Conservation (phyloP, 306 rosid genomes). For the Nissolia schottii region DNA sequence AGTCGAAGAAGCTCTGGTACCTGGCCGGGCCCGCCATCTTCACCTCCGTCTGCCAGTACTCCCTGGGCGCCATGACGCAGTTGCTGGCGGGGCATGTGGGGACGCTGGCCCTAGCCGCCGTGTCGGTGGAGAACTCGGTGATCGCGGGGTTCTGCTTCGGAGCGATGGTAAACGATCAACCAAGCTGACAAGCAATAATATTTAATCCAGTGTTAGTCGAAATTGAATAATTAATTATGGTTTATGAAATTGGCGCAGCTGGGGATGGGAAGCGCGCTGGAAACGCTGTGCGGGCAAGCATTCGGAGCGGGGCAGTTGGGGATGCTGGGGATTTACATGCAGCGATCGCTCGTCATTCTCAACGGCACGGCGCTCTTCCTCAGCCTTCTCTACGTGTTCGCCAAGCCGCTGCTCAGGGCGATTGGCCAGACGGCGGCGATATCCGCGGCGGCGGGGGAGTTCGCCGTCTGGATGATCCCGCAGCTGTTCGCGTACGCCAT, state of each 20-base stretch:
- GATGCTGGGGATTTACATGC: constrained; percentile 88
- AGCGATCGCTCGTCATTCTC: constrained; percentile 81
- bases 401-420: constrained; percentile 34
- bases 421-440: constrained; percentile 70
- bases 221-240: background rate
- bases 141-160: constrained; percentile 93
- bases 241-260: constrained; percentile 27
- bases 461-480: constrained; percentile 84
- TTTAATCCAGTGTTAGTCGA: background rate
- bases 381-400: constrained; percentile 50
- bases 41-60: constrained; percentile 75
- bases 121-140: constrained; percentile 83
- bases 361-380: constrained; percentile 38
- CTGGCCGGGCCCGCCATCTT: constrained; percentile 92
- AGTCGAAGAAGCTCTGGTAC: constrained; percentile 79
- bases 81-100: constrained; percentile 76
- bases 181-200: background rate
- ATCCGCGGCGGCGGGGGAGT: constrained; percentile 64
- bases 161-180: constrained; percentile 41
- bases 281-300: constrained; percentile 91
- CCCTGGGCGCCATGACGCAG: constrained; percentile 87
- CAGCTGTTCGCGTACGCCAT: constrained; percentile 81
- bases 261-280: constrained; percentile 96
- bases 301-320: constrained; percentile 69
- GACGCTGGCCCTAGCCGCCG: constrained; percentile 75